phyloP scores from a whole-genome alignment of 2,329 filamentous ascomycete genomes.

The Trichoderma asperellum region DNA sequence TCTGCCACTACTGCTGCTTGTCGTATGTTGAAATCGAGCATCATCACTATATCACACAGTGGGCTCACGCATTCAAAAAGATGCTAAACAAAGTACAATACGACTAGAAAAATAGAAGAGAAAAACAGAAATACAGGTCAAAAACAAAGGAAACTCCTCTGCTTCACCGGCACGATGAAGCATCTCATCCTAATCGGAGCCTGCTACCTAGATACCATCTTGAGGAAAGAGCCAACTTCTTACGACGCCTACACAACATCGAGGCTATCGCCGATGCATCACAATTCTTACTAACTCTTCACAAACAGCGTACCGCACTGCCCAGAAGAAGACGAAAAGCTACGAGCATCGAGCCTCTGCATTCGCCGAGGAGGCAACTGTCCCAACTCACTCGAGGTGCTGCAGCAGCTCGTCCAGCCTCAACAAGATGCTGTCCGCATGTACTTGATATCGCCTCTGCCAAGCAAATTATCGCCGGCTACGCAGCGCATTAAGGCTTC shows the following conservation, averaged over 20 bases:
- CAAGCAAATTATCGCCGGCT: slow-evolving; percentile 54
- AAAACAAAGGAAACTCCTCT: neutral
- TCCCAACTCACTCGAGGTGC: slow-evolving; percentile 71
- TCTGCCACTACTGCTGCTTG: neutral
- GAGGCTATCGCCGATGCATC: neutral
- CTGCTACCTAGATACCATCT: slow-evolving; percentile 72
- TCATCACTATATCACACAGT: neutral
- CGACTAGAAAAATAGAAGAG: no score
- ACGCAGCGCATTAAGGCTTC: slow-evolving; percentile 58
- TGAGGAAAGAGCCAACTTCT: slow-evolving; percentile 53
- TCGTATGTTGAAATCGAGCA: neutral
- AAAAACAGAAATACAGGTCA: no score
- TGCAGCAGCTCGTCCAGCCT: slow-evolving; percentile 62
- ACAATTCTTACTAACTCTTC: slow-evolving; percentile 25
- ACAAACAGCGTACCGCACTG: slow-evolving; percentile 63
- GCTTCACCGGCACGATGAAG: slow-evolving; percentile 45
- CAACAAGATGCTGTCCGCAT: slow-evolving; percentile 36
- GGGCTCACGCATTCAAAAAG: neutral
- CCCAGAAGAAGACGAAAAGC: slow-evolving; percentile 72
- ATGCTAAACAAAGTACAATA: neutral
- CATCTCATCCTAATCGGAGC: slow-evolving; percentile 68
- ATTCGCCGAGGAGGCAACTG: slow-evolving; percentile 73
- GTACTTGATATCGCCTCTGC: slow-evolving; percentile 58
- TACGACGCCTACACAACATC: neutral
- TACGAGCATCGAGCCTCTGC: slow-evolving; percentile 63